Percentiles rank a stretch among this genome's conserved stretches.
These are phyloP conservation scores for Oxyria digyna DNA, from an alignment of 148 eudicot genomes.

Conservation along the genomic window DNA sequence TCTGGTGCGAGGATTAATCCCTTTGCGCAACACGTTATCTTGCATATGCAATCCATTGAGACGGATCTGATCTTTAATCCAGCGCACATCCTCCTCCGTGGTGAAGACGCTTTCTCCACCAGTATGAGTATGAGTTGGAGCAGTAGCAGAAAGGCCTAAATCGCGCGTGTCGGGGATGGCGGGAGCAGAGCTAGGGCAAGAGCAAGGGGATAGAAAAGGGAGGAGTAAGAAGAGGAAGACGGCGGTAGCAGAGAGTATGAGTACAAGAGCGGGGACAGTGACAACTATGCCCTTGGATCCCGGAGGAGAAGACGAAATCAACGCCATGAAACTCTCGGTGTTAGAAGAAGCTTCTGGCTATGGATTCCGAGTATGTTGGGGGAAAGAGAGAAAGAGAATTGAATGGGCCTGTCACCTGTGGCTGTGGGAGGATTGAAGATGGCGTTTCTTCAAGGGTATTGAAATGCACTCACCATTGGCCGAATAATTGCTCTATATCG, in stretches of 20 bases:
- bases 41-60: constrained; percentile 77
- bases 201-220: constrained; percentile 17
- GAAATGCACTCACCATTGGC: neutral
- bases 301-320: constrained; percentile 20
- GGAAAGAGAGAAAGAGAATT: neutral
- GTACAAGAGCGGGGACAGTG: constrained; percentile 46
- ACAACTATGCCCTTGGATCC: constrained; percentile 43
- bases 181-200: constrained; percentile 23
- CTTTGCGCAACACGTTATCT: constrained; percentile 79
- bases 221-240: constrained; percentile 55
- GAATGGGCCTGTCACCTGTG: neutral
- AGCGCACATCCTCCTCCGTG: constrained; percentile 48
- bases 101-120: constrained; percentile 27
- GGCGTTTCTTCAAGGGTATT: neutral
- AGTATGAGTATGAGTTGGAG: neutral
- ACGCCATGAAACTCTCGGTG: constrained; percentile 1
- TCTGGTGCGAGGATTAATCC: constrained; percentile 95
- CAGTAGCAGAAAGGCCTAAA: neutral
- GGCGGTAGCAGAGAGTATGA: constrained; percentile 36
- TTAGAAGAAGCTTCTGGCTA: constrained; percentile 2
- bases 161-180: constrained; percentile 1
- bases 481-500: neutral
- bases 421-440: neutral
- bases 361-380: neutral
- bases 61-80: constrained; percentile 68